Evolutionary conservation across 1,139 yeast genomes (phyloP).

Genomic region (Pichia sp.): DNA sequence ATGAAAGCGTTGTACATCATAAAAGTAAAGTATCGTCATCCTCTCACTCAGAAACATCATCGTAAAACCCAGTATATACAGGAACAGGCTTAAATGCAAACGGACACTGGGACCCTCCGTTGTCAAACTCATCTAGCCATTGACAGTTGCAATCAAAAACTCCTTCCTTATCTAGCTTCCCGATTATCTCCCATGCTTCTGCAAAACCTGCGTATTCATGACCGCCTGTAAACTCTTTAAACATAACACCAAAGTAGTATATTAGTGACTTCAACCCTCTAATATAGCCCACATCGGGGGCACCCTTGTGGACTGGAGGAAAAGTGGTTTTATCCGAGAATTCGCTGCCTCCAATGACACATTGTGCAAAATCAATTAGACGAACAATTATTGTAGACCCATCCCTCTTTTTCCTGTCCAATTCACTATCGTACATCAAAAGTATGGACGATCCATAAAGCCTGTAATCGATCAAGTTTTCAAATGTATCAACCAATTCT

Average conservation of each 20-base stretch:
- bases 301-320: constrained; percentile 65
- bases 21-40: neutral
- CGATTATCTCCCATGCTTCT: constrained; percentile 29
- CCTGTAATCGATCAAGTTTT: constrained; percentile 65
- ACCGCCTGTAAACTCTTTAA: constrained; percentile 42
- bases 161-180: constrained; percentile 28
- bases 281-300: constrained; percentile 78
- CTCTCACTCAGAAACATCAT: constrained; percentile 29
- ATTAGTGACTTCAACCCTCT: constrained; percentile 71
- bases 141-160: constrained; percentile 32
- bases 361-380: constrained; percentile 93
- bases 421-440: constrained; percentile 68
- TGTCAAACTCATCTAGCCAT: constrained; percentile 50
- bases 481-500: constrained; percentile 53
- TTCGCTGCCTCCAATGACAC: constrained; percentile 66
- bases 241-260: constrained; percentile 55
- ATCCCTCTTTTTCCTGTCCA: constrained; percentile 24
- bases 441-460: constrained; percentile 88
- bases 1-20: neutral
- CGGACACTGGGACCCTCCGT: constrained; percentile 30
- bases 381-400: constrained; percentile 43
- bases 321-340: constrained; percentile 39
- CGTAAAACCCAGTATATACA: constrained; percentile 22
- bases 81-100: constrained; percentile 25
- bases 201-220: constrained; percentile 24